Conservation (phyloP, 1,284 basidiomycete genomes). For the Mrakiaceae sp. region DNA sequence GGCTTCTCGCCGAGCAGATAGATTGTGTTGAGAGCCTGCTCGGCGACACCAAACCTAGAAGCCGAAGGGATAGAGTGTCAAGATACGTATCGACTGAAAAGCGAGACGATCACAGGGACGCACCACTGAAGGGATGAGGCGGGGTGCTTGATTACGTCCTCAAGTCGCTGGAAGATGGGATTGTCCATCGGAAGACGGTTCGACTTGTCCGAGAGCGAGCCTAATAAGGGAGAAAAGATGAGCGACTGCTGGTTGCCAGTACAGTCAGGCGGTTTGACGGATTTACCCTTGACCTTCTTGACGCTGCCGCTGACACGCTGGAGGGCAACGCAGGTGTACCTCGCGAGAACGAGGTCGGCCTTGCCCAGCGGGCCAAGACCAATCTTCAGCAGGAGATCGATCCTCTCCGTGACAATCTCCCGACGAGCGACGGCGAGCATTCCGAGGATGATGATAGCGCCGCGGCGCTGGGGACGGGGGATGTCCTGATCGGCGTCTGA, state of each 20-base stretch:
- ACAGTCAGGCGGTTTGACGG: not conserved
- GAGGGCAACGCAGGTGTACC: conserved; percentile 87
- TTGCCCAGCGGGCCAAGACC: conserved; percentile 80
- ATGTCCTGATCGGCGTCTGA: conserved; percentile 60
- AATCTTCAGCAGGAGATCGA: conserved; percentile 73
- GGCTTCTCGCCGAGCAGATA: conserved; percentile 91
- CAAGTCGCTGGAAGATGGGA: conserved; percentile 70
- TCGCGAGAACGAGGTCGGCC: conserved; percentile 74
- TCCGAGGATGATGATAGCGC: conserved; percentile 86
- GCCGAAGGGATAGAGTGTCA: not conserved
- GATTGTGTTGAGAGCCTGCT: conserved; percentile 92
- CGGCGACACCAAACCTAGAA: conserved; percentile 72
- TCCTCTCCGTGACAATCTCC: conserved; percentile 72
- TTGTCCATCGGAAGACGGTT: conserved; percentile 81
- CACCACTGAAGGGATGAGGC: conserved; percentile 76
- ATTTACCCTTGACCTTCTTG: conserved; percentile 87
- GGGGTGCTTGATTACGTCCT: conserved; percentile 63
- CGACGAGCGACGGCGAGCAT: conserved; percentile 86
- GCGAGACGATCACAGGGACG: conserved; percentile 3
- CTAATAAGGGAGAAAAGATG: conserved; percentile 32
- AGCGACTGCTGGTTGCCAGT: not conserved
- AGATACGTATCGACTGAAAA: not conserved
- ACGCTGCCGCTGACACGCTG: conserved; percentile 85
- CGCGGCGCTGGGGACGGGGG: conserved; percentile 72
- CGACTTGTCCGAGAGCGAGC: conserved; percentile 76